Conservation (phyloP, 2,329 filamentous ascomycete species). For the Nemania sp. region DNA sequence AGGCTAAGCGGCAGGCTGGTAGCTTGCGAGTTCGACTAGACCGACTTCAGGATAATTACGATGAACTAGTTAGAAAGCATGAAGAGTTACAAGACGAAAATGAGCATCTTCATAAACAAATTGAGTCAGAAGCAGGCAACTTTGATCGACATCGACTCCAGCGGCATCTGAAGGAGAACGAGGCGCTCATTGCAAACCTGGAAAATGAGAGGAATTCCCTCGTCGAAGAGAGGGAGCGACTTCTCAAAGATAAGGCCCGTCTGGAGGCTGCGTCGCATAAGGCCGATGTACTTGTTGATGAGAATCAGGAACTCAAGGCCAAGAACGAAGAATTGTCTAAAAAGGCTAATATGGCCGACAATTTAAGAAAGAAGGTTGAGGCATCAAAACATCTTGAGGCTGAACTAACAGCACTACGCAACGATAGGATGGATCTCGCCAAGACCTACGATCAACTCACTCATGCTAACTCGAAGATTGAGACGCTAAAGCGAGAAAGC, state of each 20-base stretch:
- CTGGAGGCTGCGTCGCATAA: slow-evolving; percentile 63
- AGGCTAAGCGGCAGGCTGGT: slow-evolving; percentile 67
- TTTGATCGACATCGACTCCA: slow-evolving; percentile 66
- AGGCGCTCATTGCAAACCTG: slow-evolving; percentile 77
- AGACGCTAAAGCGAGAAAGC: slow-evolving; percentile 52
- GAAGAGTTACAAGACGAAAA: slow-evolving; percentile 71
- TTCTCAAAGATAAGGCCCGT: slow-evolving; percentile 49
- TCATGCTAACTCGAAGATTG: slow-evolving; percentile 51
- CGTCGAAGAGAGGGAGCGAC: slow-evolving; percentile 58
- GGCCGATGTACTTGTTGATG: slow-evolving; percentile 66
- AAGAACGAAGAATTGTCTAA: slow-evolving; percentile 69
- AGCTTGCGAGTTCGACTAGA: slow-evolving; percentile 71
- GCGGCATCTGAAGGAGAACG: slow-evolving; percentile 71
- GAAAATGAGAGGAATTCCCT: slow-evolving; percentile 73
- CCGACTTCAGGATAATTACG: slow-evolving; percentile 70
- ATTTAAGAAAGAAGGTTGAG: slow-evolving; percentile 73
- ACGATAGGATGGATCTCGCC: slow-evolving; percentile 66
- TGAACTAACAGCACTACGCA: slow-evolving; percentile 67
- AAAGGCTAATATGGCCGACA: slow-evolving; percentile 72
- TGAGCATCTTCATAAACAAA: slow-evolving; percentile 65
- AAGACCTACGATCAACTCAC: slow-evolving; percentile 54
- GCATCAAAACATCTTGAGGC: slow-evolving; percentile 66
- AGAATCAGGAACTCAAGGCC: slow-evolving; percentile 69
- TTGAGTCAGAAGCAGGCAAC: slow-evolving; percentile 65
- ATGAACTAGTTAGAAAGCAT: slow-evolving; percentile 66